Evolutionary conservation across 768 basidiomycete species (phyloP).

Genomic region (Lentinula edodes): DNA sequence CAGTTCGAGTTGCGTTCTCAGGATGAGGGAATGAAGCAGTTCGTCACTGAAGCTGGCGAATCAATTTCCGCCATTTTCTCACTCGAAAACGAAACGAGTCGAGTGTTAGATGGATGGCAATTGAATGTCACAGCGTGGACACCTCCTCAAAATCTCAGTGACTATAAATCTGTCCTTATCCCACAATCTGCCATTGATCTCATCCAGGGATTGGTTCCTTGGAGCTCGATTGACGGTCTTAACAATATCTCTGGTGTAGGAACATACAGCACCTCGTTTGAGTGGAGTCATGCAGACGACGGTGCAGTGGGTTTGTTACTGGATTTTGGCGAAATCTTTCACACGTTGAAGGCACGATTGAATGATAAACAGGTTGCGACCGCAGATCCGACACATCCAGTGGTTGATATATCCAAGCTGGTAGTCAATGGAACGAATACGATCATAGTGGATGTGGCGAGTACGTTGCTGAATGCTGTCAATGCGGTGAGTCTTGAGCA

Average conservation of each 20-base stretch:
- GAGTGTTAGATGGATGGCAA: conserved; percentile 8
- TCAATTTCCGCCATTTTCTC: conserved; percentile 7
- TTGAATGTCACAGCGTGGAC: conserved; percentile 13
- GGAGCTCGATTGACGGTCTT: conserved; percentile 8
- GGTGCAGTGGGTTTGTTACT: conserved; percentile 8
- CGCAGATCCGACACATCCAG: conserved; percentile 9
- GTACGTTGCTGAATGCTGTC: conserved; percentile 11
- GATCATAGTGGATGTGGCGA: conserved; percentile 10
- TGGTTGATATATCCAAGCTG: conserved; percentile 11
- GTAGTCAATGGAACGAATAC: conserved; percentile 8
- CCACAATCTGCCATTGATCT: conserved; percentile 9
- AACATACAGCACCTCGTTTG: conserved; percentile 10
- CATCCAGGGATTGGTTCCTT: conserved; percentile 11
- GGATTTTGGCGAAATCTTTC: conserved; percentile 12
- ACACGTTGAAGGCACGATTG: conserved; percentile 12
- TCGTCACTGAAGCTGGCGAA: conserved; percentile 5
- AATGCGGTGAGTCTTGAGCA: conserved; percentile 8
- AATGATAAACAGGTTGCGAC: conserved; percentile 11
- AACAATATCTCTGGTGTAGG: conserved; percentile 11
- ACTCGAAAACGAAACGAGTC: conserved; percentile 6
- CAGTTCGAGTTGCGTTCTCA: conserved; percentile 7
- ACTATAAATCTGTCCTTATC: conserved; percentile 9
- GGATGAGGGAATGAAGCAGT: conserved; percentile 3
- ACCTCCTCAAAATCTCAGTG: conserved; percentile 10
- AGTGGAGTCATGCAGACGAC: conserved; percentile 9